Percentiles rank a stretch among this genome's conserved stretches.
phyloP scores from a whole-genome alignment of 768 basidiomycete genomes.

The Mycena vitilis region DNA sequence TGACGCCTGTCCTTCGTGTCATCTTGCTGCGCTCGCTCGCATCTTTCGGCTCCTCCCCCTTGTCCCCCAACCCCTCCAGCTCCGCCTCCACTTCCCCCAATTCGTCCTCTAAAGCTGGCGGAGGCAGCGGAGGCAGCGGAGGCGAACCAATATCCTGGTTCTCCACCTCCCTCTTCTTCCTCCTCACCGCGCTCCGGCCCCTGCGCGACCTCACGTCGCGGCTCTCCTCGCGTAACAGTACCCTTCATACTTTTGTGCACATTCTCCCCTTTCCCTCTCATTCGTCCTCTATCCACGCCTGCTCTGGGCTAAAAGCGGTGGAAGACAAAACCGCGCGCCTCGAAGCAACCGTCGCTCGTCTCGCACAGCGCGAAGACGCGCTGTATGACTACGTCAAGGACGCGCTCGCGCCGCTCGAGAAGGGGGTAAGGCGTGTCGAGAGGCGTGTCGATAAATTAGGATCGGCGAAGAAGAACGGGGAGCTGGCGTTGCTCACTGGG shows the following conservation, averaged over 20 bases:
- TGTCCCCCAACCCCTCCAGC: conserved; percentile 46
- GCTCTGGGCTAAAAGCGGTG: too few relatives aligned
- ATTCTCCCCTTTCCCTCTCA: background rate
- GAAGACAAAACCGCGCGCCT: conserved; percentile 2
- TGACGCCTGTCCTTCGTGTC: conserved; percentile 79
- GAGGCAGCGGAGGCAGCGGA: too few relatives aligned
- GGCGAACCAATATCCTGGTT: conserved; percentile 78
- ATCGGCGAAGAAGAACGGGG: background rate
- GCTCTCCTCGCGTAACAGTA: conserved; percentile 63
- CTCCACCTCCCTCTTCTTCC: conserved; percentile 79
- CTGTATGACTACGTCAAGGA: conserved; percentile 23
- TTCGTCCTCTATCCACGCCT: too few relatives aligned
- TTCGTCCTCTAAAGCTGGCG: too few relatives aligned
- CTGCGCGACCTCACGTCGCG: conserved; percentile 80
- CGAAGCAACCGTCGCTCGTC: background rate
- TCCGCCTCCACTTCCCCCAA: too few relatives aligned
- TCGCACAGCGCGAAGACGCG: conserved; percentile 8
- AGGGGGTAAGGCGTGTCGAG: conserved; percentile 21
- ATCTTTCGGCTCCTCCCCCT: conserved; percentile 40
- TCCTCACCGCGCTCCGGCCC: conserved; percentile 83
- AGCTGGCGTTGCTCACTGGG: background rate
- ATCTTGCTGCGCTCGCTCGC: conserved; percentile 72
- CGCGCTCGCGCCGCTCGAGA: conserved; percentile 23
- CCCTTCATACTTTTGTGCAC: conserved; percentile 74
- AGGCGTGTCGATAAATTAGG: conserved; percentile 22